Evolutionary conservation across 2,329 filamentous ascomycete species (phyloP).

Genomic region (Dothidotthia symphoricarpi): DNA sequence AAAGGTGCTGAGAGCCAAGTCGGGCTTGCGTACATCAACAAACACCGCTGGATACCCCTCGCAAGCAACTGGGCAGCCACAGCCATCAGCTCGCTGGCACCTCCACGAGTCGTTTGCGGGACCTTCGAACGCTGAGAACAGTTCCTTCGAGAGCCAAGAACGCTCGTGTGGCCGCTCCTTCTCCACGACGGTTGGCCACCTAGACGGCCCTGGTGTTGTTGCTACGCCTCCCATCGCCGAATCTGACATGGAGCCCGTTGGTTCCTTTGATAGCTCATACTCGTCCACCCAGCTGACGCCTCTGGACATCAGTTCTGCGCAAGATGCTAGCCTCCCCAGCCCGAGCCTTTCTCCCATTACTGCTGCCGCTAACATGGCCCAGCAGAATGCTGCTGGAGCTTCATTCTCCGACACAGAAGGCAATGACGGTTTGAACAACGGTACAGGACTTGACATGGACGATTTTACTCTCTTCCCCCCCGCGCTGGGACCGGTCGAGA

Average conservation of each 20-base stretch:
- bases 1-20: conserved; percentile 18
- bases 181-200: conserved; percentile 16
- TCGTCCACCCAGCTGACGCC: conserved; percentile 43
- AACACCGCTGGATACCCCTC: conserved; percentile 20
- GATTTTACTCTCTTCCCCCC: conserved; percentile 18
- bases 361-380: conserved; percentile 64
- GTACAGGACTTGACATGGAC: conserved; percentile 36
- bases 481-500: conserved; percentile 22
- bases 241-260: conserved; percentile 62
- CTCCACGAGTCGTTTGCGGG: conserved; percentile 27
- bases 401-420: conserved; percentile 24
- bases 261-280: conserved; percentile 40
- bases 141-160: conserved; percentile 13
- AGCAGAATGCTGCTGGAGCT: conserved; percentile 34
- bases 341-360: conserved; percentile 89
- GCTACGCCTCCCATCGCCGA: conserved; percentile 76
- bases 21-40: conserved; percentile 14
- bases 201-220: conserved; percentile 54
- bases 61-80: conserved; percentile 15
- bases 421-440: conserved; percentile 37
- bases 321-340: conserved; percentile 91
- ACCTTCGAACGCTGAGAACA: conserved; percentile 19
- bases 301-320: conserved; percentile 69
- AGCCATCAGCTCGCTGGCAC: conserved; percentile 21
- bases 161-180: conserved; percentile 23